Conservation (phyloP, 768 basidiomycete genomes). For the Cystobasidium onofrii region DNA sequence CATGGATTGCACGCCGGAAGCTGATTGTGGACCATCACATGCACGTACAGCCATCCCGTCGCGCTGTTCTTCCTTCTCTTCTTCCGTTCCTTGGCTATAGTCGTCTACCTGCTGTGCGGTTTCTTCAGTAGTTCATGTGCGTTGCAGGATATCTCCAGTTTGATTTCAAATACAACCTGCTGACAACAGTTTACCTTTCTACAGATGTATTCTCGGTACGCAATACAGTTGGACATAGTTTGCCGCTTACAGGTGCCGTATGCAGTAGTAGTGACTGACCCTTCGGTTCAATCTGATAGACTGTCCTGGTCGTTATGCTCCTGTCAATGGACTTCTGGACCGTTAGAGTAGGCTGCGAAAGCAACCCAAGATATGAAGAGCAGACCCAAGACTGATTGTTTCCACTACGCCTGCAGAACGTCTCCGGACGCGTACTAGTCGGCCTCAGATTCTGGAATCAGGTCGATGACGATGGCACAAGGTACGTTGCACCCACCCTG, state of each 20-base stretch:
- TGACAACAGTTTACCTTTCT: constrained; percentile 45
- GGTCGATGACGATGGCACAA: constrained; percentile 81
- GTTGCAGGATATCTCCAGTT: neutral
- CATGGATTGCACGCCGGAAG: no score
- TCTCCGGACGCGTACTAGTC: constrained; percentile 83
- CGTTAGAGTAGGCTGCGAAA: constrained; percentile 53
- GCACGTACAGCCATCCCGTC: constrained; percentile 49
- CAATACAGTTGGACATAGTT: constrained; percentile 16
- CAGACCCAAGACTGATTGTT: neutral
- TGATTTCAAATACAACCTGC: neutral
- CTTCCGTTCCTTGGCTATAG: constrained; percentile 78
- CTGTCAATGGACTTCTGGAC: constrained; percentile 99
- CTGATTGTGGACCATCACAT: neutral
- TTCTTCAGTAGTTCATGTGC: constrained; percentile 45
- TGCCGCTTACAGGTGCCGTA: constrained; percentile 16
- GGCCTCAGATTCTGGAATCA: constrained; percentile 98
- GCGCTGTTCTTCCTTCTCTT: constrained; percentile 80
- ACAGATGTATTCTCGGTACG: constrained; percentile 85
- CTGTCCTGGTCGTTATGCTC: constrained; percentile 83
- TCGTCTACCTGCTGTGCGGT: constrained; percentile 87
- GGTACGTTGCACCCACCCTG: constrained; percentile 14
- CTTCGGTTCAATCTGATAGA: no score
- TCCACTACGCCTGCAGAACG: constrained; percentile 53
- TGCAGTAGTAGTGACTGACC: no score
- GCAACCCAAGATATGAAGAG: no score